A percentile compares a stretch with the other conserved stretches of the same genome.
Conservation (phyloP, 176 grass and related monocot species). For the Miscanthus lutarioriparius region DNA sequence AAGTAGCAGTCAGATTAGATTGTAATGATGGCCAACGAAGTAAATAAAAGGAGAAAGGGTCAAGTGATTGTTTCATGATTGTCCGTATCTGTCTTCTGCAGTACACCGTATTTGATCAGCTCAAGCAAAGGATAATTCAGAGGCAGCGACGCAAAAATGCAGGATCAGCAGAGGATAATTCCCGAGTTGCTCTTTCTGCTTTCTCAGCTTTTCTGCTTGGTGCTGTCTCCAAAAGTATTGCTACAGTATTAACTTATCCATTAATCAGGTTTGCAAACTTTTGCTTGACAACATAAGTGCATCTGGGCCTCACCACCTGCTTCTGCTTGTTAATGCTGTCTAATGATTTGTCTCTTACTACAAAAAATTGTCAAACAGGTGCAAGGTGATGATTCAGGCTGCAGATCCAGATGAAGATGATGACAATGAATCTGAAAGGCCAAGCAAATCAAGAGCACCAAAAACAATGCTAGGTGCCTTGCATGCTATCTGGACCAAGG, state of each 20-base stretch:
- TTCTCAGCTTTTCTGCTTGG: slow-evolving; percentile 83
- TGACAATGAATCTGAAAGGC: slow-evolving; percentile 37
- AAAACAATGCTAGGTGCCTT: slow-evolving; percentile 82
- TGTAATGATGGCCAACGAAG: neutral
- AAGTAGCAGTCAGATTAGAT: neutral
- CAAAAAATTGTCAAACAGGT: slow-evolving; percentile 49
- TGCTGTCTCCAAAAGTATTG: slow-evolving; percentile 83
- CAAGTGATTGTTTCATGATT: slow-evolving; percentile 8
- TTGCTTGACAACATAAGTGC: neutral
- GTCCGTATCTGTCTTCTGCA: slow-evolving; percentile 35
- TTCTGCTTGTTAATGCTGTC: slow-evolving; percentile 20
- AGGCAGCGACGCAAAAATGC: slow-evolving; percentile 41
- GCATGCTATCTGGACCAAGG: slow-evolving; percentile 80
- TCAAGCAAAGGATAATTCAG: slow-evolving; percentile 68
- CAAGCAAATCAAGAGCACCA: slow-evolving; percentile 45
- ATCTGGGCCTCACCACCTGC: neutral
- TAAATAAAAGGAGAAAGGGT: neutral
- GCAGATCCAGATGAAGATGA: slow-evolving; percentile 54
- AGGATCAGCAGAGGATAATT: slow-evolving; percentile 43
- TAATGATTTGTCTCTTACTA: neutral
- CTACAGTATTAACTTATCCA: slow-evolving; percentile 88
- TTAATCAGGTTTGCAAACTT: slow-evolving; percentile 77
- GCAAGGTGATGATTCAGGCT: slow-evolving; percentile 97
- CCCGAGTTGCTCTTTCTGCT: slow-evolving; percentile 76
- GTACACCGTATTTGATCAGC: slow-evolving; percentile 97